Evolutionary conservation across 441 rosid species (phyloP).

Genomic region (Capsella rubella): DNA sequence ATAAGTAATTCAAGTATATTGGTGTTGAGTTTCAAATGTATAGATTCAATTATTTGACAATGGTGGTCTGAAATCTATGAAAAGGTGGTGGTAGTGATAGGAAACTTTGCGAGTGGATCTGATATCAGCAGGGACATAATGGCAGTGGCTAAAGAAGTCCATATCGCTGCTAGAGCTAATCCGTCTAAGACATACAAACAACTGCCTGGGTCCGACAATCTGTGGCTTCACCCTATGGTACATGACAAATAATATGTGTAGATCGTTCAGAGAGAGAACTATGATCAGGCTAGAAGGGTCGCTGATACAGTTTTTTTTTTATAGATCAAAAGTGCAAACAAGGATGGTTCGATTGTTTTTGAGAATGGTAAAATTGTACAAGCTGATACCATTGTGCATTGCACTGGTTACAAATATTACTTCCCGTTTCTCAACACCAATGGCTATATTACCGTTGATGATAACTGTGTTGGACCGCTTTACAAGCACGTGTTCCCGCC

Average conservation of each 20-base stretch:
- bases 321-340: constrained; percentile 60
- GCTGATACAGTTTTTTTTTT: background rate
- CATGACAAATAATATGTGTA: background rate
- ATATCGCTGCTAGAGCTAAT: constrained; percentile 65
- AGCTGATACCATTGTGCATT: constrained; percentile 72
- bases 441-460: constrained; percentile 65
- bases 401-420: constrained; percentile 80
- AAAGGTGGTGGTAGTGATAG: constrained; percentile 77
- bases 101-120: constrained; percentile 65
- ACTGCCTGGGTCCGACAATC: constrained; percentile 56
- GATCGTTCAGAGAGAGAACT: constrained; percentile 1
- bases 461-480: constrained; percentile 72
- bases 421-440: constrained; percentile 75
- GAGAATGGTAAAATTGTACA: constrained; percentile 54
- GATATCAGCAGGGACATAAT: constrained; percentile 80
- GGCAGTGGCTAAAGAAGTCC: constrained; percentile 80
- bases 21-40: background rate
- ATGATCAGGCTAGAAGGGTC: background rate
- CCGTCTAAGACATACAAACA: constrained; percentile 50
- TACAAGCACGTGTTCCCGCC: constrained; percentile 86
- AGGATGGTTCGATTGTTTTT: constrained; percentile 70
- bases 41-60: background rate
- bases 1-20: background rate
- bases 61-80: constrained; percentile 16
- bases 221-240: constrained; percentile 89